phyloP scores from a whole-genome alignment of 495 filamentous ascomycete genomes.

The Neurospora sp. region DNA sequence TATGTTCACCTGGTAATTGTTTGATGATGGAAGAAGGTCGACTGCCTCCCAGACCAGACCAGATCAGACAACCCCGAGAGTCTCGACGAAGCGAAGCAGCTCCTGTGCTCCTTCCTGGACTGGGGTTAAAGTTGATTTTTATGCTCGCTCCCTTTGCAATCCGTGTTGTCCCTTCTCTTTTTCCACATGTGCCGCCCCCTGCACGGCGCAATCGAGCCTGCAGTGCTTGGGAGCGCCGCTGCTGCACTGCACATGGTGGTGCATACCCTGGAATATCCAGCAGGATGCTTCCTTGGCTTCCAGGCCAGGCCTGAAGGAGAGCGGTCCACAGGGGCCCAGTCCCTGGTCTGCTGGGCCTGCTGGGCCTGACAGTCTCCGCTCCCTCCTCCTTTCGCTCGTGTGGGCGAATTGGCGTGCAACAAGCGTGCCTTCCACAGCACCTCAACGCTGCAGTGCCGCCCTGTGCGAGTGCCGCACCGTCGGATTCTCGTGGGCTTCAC shows the following conservation, averaged over 20 bases:
- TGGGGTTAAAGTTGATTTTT: neutral
- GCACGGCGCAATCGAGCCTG: neutral
- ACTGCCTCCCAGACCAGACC: neutral
- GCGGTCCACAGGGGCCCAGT: neutral
- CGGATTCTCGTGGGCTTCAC: slow-evolving; percentile 2
- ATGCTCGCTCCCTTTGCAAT: neutral
- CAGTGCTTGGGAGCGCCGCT: neutral
- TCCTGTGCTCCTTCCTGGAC: neutral
- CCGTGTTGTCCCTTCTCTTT: neutral
- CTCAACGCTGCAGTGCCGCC: neutral
- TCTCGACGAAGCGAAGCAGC: neutral
- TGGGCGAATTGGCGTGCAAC: neutral
- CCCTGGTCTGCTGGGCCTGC: slow-evolving; percentile 6
- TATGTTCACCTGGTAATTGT: neutral
- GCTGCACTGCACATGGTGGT: neutral
- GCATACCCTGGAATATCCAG: neutral
- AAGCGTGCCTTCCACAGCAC: neutral
- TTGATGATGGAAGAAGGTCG: neutral
- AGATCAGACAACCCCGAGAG: neutral
- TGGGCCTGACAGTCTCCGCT: slow-evolving; percentile 10
- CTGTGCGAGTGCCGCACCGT: neutral
- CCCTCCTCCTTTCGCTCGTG: slow-evolving; percentile 2
- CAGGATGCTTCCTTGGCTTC: neutral
- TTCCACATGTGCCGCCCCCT: neutral
- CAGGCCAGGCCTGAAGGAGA: neutral